These are phyloP conservation scores for Amborella trichopoda DNA, from an alignment of 164 flowering plant genomes.

Conservation along the genomic window DNA sequence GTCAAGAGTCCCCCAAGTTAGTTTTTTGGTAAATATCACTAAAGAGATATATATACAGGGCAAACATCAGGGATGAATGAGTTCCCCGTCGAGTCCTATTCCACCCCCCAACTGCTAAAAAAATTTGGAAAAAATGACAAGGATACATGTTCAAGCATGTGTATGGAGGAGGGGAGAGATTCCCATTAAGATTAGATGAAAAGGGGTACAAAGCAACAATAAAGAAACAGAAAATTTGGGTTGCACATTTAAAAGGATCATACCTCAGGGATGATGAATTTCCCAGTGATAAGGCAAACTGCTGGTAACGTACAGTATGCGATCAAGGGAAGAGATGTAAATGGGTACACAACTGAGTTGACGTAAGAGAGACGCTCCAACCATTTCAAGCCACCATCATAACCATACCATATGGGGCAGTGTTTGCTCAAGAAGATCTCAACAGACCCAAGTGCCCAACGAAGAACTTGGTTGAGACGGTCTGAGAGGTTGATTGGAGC, in stretches of 20 bases:
- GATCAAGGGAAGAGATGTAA: constrained; percentile 12
- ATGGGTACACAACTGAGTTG: constrained; percentile 16
- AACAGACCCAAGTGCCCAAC: constrained; percentile 24
- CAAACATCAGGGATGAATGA: too few relatives aligned
- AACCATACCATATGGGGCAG: constrained; percentile 14
- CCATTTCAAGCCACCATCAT: constrained; percentile 18
- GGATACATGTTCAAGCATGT: too few relatives aligned
- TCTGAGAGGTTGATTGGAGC: constrained; percentile 24
- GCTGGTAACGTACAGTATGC: constrained; percentile 15
- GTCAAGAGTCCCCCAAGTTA: neutral
- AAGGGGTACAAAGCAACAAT: too few relatives aligned
- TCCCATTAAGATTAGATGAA: too few relatives aligned
- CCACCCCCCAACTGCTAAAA: too few relatives aligned
- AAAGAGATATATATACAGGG: too few relatives aligned
- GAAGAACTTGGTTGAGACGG: constrained; percentile 19
- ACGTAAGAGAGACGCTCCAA: constrained; percentile 19
- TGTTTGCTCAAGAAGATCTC: constrained; percentile 18
- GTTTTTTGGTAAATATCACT: neutral
- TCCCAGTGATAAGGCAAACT: constrained; percentile 13
- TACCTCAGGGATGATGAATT: constrained; percentile 17
- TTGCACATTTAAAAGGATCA: too few relatives aligned
- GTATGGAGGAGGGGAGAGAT: too few relatives aligned
- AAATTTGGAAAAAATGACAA: too few relatives aligned
- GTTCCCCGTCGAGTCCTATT: too few relatives aligned
- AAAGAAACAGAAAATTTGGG: too few relatives aligned